Percentiles rank a stretch among this genome's conserved stretches.
These are phyloP conservation scores for Aspergillus ochraceoroseus DNA, from an alignment of 2,329 filamentous ascomycete species.

Conservation along the genomic window DNA sequence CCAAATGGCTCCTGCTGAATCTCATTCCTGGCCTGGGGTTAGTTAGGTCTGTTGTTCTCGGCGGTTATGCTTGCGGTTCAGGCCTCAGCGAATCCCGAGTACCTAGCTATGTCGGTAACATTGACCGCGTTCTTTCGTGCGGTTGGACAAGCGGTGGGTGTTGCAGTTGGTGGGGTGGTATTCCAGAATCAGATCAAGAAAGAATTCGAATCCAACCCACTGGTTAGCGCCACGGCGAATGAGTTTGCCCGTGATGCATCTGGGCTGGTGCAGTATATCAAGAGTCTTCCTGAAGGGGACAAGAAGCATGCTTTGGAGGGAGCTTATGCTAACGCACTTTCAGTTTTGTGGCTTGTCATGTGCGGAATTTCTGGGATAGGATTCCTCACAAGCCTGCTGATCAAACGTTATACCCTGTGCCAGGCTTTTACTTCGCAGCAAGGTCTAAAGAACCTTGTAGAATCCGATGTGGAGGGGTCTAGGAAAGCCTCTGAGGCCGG, in stretches of 20 bases:
- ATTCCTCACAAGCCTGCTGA: neutral
- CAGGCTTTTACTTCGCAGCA: neutral
- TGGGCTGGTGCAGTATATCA: neutral
- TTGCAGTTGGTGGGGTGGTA: neutral
- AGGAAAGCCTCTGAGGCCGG: no score
- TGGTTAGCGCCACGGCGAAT: neutral
- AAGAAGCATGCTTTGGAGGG: neutral
- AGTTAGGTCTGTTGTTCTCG: constrained; percentile 26
- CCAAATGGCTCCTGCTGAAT: constrained; percentile 29
- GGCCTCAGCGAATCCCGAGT: constrained; percentile 15
- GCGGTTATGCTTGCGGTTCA: constrained; percentile 28
- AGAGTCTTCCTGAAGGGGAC: neutral
- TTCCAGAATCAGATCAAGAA: constrained; percentile 1
- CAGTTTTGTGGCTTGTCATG: neutral
- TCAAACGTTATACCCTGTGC: neutral
- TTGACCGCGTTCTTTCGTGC: neutral
- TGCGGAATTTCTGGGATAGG: neutral
- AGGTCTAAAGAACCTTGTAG: neutral
- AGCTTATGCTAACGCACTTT: neutral
- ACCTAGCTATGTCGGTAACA: neutral
- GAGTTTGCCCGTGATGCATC: neutral
- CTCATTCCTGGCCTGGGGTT: constrained; percentile 25
- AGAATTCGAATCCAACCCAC: neutral
- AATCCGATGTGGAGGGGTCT: neutral
- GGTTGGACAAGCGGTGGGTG: neutral